Conservation (phyloP, 1,284 basidiomycete species). For the Irpex lacteus region DNA sequence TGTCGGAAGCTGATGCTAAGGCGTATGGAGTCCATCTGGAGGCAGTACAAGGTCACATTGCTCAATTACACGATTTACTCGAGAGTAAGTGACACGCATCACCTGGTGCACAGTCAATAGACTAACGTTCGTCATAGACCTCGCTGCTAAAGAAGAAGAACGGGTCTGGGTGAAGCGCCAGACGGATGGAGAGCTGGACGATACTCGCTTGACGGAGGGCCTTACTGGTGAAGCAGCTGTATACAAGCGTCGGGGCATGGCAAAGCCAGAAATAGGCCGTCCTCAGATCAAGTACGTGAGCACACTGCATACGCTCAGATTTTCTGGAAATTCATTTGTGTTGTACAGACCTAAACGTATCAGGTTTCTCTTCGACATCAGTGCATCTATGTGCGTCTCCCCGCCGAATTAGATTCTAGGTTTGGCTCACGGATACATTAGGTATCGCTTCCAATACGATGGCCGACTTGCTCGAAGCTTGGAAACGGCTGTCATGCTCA, state of each 20-base stretch:
- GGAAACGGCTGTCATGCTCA: conserved; percentile 69
- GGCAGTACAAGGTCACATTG: conserved; percentile 57
- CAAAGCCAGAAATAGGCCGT: conserved; percentile 61
- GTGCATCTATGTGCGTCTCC: conserved; percentile 59
- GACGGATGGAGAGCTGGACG: conserved; percentile 67
- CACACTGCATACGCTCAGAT: neutral
- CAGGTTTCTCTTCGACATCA: conserved; percentile 67
- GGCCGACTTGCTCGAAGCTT: conserved; percentile 58
- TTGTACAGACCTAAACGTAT: conserved; percentile 56
- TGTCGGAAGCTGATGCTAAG: conserved; percentile 52
- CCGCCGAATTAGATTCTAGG: neutral
- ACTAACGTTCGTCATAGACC: conserved; percentile 36
- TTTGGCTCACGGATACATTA: conserved; percentile 19
- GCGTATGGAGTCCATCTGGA: conserved; percentile 50
- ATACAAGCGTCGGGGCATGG: conserved; percentile 66
- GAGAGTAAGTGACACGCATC: conserved; percentile 42
- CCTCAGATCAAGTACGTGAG: conserved; percentile 60
- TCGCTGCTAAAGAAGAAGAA: conserved; percentile 65
- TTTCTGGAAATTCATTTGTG: neutral
- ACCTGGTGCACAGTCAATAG: neutral
- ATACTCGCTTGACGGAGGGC: conserved; percentile 62
- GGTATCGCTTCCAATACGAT: conserved; percentile 72
- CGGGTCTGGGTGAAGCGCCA: conserved; percentile 68
- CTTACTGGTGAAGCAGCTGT: conserved; percentile 65
- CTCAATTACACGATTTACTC: conserved; percentile 54